These are phyloP conservation scores for Populus hybrid DNA, from an alignment of 441 rosid species.

Conservation along the genomic window DNA sequence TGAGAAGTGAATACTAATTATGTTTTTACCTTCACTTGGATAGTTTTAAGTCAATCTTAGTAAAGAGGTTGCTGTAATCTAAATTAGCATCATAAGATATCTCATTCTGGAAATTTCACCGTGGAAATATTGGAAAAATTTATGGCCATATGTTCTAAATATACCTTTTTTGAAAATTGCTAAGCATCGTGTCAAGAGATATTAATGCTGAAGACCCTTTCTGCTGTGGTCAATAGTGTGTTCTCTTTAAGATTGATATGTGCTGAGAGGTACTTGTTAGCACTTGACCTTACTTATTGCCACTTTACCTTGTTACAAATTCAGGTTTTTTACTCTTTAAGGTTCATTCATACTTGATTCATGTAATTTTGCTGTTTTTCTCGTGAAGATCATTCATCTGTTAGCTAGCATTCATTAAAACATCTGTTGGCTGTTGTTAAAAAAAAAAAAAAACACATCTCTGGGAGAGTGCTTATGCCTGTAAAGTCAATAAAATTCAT, in stretches of 20 bases:
- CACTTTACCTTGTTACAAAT: background rate
- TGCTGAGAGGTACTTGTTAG: background rate
- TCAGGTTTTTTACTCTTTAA: background rate
- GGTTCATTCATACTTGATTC: background rate
- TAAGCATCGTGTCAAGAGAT: background rate
- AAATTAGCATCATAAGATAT: background rate
- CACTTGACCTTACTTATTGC: background rate
- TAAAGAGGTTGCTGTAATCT: background rate
- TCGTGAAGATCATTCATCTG: background rate
- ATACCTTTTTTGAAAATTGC: background rate
- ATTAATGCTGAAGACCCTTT: background rate
- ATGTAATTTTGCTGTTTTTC: background rate
- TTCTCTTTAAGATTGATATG: background rate
- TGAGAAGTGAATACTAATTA: background rate
- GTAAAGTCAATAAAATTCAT: background rate
- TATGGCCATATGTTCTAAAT: background rate
- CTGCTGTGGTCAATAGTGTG: background rate
- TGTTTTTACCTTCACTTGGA: background rate
- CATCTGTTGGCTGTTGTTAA: background rate
- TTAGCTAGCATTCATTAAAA: background rate
- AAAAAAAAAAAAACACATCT: background rate
- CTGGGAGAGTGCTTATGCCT: background rate
- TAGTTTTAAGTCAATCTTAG: background rate
- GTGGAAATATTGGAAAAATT: background rate
- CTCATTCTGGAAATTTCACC: background rate